Evolutionary conservation across 73 alveolate species (phyloP), one percentile per base, ranked within the genome.

Genomic region (Effrenium voratum): DNA sequence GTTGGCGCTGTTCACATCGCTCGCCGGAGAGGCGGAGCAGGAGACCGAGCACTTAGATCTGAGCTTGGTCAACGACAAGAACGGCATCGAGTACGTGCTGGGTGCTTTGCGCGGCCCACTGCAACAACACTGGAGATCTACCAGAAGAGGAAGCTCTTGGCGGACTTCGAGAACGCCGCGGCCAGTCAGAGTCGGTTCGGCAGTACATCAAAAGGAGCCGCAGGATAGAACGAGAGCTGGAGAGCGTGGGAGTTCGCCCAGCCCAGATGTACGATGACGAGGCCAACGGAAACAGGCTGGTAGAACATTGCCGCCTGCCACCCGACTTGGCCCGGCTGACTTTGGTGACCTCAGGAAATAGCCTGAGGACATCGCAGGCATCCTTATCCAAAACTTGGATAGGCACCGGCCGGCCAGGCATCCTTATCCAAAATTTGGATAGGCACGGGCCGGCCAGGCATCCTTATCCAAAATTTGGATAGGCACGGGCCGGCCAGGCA

Each of bases 31-130:
- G 43, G 86, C 86, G 0, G 86, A 75, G 16, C 19, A 16, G 36
- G 86, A 75, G 43, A 41, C 86, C 59, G 86, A 75, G 59, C 86
- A 75, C 86, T 4, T 75, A 3, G 85, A 75, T 19, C 57, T 75
- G 38, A 26, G 32, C 28, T 5, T 13, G 36, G 57, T 75, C 3
- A 5, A 75, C 22, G 36, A n/a, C 1, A 36, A n/a, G 1, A 34
- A 36, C 41, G 85, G 85, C 38, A 75, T 75, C 32, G 4, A 36
- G 57, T 75, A 75, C 19, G 36, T 75, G 85, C 34, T 75, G 28
- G 85, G 40, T 36, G 19, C 57, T 8, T 70, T 70, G 81, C 44
- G 81, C 24, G 81, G 34, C 26, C 81, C 81, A 19, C 46, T 70
- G 30, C 81, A 75, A 40, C 85, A 75, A 36, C 36, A 75, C n/a